Base-by-base conservation (phyloP, 2,329 filamentous ascomycete genomes). In the Thielaviopsis musarum region DNA sequence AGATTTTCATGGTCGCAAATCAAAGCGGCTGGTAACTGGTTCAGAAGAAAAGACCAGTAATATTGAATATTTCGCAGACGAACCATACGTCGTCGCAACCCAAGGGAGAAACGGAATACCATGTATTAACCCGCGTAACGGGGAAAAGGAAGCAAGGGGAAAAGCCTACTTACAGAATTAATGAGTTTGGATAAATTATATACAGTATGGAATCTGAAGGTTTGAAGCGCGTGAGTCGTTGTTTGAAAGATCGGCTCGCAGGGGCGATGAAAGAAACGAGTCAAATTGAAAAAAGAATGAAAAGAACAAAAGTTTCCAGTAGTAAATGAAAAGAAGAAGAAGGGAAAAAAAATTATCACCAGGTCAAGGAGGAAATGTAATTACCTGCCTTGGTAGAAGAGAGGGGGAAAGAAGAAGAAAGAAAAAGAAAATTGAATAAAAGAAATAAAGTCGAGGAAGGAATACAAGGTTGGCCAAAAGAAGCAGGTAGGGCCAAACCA, bases 401-500 rank as follows among this genome's bases (percentile, higher is more conserved):
- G 17, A 12, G 6, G 22, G 52, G 21, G 7, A 15, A 52, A n/a
- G 24, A 19, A 15, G 26, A 26, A 26, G 10, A 13, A 45, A 13
- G 17, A 41, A 52, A 57, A 45, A 30, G 15, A 19, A 49, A 57
- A 49, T 17, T 13, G n/a, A 26, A 48, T 38, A 13, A 22, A 26
- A 1, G 45, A 48, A 56, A 56, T 52, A 45, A 38, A 59, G n/a
- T 45, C 2, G 21, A 41, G 54, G 58, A 61, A 22, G 56, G 58
- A 58, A 45, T 51, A 56, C 38, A 52, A 54, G 21, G 49, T 6
- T 22, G 21, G 38, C 38, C 38, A 12, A 49, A 49, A 19, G 15
- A 49, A 21, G 17, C 45, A 49, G n/a, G 45, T 49, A 49, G n/a
- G 45, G 45, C 45, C 17, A 49, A 49, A 49, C n/a, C n/a, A 49